Evolutionary conservation across 495 filamentous ascomycete genomes (phyloP), one percentile per base, ranked within the genome.

Genomic region (Beverwykella pulmonaria): DNA sequence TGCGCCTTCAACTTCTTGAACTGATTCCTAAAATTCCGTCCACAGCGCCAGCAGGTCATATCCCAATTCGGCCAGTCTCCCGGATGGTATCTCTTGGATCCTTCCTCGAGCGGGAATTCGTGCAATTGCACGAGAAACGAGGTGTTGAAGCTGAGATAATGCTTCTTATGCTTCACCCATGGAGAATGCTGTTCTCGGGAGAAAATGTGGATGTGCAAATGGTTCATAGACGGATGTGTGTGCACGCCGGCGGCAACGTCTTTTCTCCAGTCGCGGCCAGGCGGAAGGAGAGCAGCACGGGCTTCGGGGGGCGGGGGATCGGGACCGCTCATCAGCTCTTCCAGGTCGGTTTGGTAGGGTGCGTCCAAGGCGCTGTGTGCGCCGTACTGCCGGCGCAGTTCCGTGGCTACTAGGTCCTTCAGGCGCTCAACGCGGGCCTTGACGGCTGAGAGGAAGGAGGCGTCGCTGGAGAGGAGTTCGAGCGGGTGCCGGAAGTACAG

Each of bases 131-230:
- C 82, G 26, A 98, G 88, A 74, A 98, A 98, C n/a, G 82, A 81
- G 34, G 92, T 96, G 22, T 86, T 82, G 77, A 98, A 97, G 68
- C 87, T 91, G 73, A 92, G 93, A 77, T 97, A 98, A 79, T 98
- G 94, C 73, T 92, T 95, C 59, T 84, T 79, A 72, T 92, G 87
- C 77, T 89, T 91, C 72, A 97, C 67, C 26, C 79, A 82, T 32
- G 87, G 83, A 48, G 87, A 90, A 59, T 83, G 78, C 74, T 87
- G 83, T 75, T 98, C 94, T 30, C 81, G 77, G 19, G 88, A 87
- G 30, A 98, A 74, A 36, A 98, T 85, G 77, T 98, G 94, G 19
- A 98, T 82, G 75, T 98, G 94, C 59, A 98, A 75, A 77, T 97
- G 91, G 58, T 86, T 88, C 94, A 98, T 96, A 20, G 85, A 90